Percentiles rank a stretch among this genome's conserved stretches.
These are phyloP conservation scores for Tricholoma furcatifolium DNA, from an alignment of 768 basidiomycete genomes.

Conservation along the genomic window DNA sequence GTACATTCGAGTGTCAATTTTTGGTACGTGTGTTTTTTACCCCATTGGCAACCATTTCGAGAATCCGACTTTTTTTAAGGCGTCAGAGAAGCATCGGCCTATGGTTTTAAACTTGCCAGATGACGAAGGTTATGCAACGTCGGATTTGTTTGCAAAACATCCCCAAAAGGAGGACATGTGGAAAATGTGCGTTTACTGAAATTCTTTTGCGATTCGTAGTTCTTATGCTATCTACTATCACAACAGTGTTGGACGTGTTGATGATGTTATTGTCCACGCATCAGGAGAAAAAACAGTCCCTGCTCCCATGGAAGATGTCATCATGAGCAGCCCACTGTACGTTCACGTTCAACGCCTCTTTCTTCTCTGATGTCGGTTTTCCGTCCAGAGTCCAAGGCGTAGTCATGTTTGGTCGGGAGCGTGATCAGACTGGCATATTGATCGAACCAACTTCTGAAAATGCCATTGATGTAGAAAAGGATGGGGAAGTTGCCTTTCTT, in stretches of 20 bases:
- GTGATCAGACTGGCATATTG: slow-evolving; percentile 23
- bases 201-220: too few relatives aligned
- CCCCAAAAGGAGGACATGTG: slow-evolving; percentile 33
- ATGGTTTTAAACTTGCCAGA: slow-evolving; percentile 32
- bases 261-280: slow-evolving; percentile 34
- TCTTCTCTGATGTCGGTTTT: too few relatives aligned
- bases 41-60: not conserved
- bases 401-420: slow-evolving; percentile 38
- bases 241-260: slow-evolving; percentile 36
- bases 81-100: slow-evolving; percentile 21
- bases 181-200: slow-evolving; percentile 34
- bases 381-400: slow-evolving; percentile 18
- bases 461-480: slow-evolving; percentile 17
- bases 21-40: slow-evolving; percentile 22
- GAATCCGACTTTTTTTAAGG: slow-evolving; percentile 19
- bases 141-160: slow-evolving; percentile 34
- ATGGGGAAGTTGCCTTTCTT: slow-evolving; percentile 20
- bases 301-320: slow-evolving; percentile 26
- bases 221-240: too few relatives aligned
- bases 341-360: not conserved
- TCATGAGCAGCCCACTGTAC: slow-evolving; percentile 17
- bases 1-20: slow-evolving; percentile 35
- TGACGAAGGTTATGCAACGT: slow-evolving; percentile 33
- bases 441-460: slow-evolving; percentile 18
- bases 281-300: slow-evolving; percentile 37